phyloP scores from a whole-genome alignment of 495 filamentous ascomycete species.

The Penicillium maclennaniae region DNA sequence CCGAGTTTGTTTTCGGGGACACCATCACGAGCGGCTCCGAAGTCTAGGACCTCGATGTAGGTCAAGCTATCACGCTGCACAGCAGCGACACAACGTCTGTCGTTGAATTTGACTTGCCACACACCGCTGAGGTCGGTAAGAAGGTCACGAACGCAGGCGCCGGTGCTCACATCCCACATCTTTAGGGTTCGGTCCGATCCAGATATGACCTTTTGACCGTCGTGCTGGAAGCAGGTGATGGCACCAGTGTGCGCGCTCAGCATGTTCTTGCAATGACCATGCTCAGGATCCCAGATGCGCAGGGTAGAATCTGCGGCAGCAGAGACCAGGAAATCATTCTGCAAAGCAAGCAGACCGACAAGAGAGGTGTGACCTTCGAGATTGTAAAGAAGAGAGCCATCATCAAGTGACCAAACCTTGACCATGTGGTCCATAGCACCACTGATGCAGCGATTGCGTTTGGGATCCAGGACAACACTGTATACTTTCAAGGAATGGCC shows the following conservation, averaged over 20 bases:
- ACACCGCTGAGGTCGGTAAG: conserved; percentile 94
- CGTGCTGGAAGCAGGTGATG: conserved; percentile 99
- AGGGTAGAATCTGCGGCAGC: conserved; percentile 94
- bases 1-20: conserved; percentile 72
- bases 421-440: conserved; percentile 98
- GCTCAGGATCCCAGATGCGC: conserved; percentile 95
- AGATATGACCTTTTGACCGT: conserved; percentile 93
- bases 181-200: conserved; percentile 94
- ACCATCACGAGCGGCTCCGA: conserved; percentile 83
- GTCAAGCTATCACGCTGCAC: conserved; percentile 90
- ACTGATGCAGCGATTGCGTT: conserved; percentile 92
- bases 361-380: conserved; percentile 93
- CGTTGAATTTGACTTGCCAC: conserved; percentile 98
- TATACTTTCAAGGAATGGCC: conserved; percentile 95
- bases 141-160: conserved; percentile 89
- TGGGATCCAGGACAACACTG: conserved; percentile 90
- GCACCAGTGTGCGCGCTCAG: conserved; percentile 92
- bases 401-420: conserved; percentile 97
- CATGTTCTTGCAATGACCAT: conserved; percentile 82
- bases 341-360: conserved; percentile 85
- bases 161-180: conserved; percentile 95
- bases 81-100: conserved; percentile 90
- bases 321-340: conserved; percentile 83
- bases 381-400: conserved; percentile 78
- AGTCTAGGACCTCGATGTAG: conserved; percentile 93